A percentile compares a stretch with the other conserved stretches of the same genome.
Evolutionary conservation across 768 basidiomycete genomes (phyloP).

Genomic region (Coprinopsis cinerea): DNA sequence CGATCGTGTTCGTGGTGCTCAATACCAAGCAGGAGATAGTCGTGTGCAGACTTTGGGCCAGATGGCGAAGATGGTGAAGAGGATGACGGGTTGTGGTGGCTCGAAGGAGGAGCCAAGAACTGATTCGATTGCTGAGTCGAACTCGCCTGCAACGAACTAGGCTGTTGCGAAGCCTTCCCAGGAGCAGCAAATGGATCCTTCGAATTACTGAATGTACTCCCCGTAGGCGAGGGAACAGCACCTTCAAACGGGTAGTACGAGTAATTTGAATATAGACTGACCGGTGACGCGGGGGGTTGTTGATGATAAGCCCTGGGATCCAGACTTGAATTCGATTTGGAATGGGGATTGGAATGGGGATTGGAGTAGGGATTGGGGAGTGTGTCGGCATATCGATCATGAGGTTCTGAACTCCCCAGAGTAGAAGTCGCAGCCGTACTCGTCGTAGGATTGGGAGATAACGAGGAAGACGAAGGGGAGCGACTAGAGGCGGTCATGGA

Average conservation of each 20-base stretch:
- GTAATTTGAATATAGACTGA: constrained; percentile 51
- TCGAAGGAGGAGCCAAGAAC: too few relatives aligned
- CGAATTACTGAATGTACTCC: constrained; percentile 17
- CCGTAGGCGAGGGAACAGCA: constrained; percentile 38
- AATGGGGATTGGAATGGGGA: background rate
- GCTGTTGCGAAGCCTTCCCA: too few relatives aligned
- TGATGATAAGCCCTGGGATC: background rate
- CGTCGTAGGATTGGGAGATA: constrained; percentile 12
- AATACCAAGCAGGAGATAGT: constrained; percentile 73
- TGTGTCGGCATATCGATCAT: too few relatives aligned
- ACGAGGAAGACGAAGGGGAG: background rate
- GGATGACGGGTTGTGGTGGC: too few relatives aligned
- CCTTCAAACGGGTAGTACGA: constrained; percentile 61
- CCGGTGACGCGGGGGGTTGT: background rate
- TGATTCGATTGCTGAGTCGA: too few relatives aligned
- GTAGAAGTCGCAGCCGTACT: constrained; percentile 24
- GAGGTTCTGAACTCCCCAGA: too few relatives aligned
- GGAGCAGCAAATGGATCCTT: constrained; percentile 4
- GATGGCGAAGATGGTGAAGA: too few relatives aligned
- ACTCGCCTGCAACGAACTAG: too few relatives aligned
- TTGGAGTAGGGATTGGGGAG: background rate
- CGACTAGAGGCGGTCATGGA: background rate
- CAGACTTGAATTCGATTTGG: background rate
- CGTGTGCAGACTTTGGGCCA: constrained; percentile 43
- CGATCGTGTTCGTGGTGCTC: constrained; percentile 71